Evolutionary conservation across 2,329 filamentous ascomycete species (phyloP).

Genomic region (Talaromyces sp.): DNA sequence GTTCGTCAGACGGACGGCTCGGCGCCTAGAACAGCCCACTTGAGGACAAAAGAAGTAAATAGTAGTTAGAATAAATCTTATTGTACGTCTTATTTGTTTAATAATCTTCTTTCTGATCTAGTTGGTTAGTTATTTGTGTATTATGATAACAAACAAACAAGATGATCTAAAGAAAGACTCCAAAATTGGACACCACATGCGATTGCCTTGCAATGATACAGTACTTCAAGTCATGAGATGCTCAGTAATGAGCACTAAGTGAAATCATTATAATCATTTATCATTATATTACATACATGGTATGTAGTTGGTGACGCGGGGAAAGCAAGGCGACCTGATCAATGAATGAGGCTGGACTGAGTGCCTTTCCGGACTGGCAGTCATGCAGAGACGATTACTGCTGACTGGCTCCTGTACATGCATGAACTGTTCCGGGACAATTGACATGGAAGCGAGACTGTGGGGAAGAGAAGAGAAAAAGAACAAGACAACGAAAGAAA

Average conservation of each 20-base stretch:
- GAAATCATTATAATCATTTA: too few species aligned
- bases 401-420: background rate
- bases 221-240: background rate
- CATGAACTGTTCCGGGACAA: background rate
- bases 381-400: constrained; percentile 2
- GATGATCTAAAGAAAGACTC: background rate
- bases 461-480: constrained; percentile 2
- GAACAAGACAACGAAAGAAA: background rate
- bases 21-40: background rate
- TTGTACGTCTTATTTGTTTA: background rate
- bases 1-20: background rate
- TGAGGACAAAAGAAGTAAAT: background rate
- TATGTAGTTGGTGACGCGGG: background rate
- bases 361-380: background rate
- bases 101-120: background rate
- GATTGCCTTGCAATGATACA: background rate
- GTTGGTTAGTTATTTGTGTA: too few species aligned
- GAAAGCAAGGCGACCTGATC: constrained; percentile 2
- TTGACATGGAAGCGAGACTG: background rate
- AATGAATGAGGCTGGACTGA: constrained; percentile 1
- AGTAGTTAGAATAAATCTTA: background rate
- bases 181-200: background rate
- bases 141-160: too few species aligned
- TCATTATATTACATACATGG: background rate
- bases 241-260: too few species aligned